Base-by-base conservation (phyloP, 805 yeast genomes). In the Saccharomycopsis sp. region DNA sequence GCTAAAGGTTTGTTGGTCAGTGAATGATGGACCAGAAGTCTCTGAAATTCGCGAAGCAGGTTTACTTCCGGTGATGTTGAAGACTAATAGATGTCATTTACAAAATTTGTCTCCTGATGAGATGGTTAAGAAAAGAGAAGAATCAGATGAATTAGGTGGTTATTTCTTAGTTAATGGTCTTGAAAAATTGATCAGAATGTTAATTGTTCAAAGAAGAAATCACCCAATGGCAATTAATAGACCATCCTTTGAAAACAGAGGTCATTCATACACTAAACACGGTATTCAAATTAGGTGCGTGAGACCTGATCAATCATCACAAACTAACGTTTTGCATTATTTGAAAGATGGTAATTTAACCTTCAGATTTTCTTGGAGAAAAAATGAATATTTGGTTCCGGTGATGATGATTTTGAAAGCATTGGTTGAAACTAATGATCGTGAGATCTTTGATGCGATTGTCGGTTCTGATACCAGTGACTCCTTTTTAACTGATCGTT, bases 151-250 rank as follows among this genome's bases (percentile, higher is more conserved):
- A 61, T 68, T 88, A 50, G 98, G 98, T 52, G 98, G 98, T 32
- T 93, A 93, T 64, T 93, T 93, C 64, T 77, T 88, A 54, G 89
- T 90, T 50, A 90, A 90, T 61, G 98, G 98, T 71, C 89, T 90
- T 55, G 98, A 93, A 65, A 93, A 93, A 66, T 72, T 93, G 57
- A 79, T 93, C 57, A 85, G 98, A 68, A 87, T 93, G 97, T 77
- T 93, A 63, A 87, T 93, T 70, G 97, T 93, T 16, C 98, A 90
- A 67, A 81, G 97, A 64, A 77, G 98, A 65, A 93, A 93, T 63
- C 97, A 89, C 61, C 95, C 97, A 20, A 87, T 93, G 96, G 97
- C 97, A 9, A 79, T 93, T 57, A 82, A 88, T 48, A 86, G 98
- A 68, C 94, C 96, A 27, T 85, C 95, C 8, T 93, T 90, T 59